These are phyloP conservation scores for Scenedesmus sp. DNA, from an alignment of 163 green algal genomes.

Conservation along the genomic window DNA sequence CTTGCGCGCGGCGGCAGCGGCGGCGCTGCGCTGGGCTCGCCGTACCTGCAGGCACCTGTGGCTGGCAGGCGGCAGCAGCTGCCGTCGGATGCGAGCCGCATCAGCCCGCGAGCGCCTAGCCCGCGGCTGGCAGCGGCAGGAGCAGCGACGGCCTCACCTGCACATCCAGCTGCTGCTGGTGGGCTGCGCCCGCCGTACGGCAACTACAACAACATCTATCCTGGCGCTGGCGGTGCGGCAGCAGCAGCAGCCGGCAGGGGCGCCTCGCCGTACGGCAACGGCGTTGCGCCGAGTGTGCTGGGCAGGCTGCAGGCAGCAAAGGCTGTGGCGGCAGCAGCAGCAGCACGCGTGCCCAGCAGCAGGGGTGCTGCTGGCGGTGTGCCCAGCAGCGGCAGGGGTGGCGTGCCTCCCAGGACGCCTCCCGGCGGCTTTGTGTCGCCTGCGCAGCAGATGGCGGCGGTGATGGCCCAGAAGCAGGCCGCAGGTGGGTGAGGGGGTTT, in stretches of 20 bases:
- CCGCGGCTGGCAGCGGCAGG: background rate
- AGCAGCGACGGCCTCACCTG: slow-evolving; percentile 1
- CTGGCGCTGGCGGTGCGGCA: background rate
- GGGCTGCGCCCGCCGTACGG: background rate
- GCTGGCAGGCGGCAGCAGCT: background rate
- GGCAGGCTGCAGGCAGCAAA: background rate
- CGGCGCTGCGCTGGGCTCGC: background rate
- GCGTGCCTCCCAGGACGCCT: background rate
- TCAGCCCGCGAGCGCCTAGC: background rate
- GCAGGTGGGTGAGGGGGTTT: background rate
- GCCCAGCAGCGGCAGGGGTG: background rate
- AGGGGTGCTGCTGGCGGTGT: background rate
- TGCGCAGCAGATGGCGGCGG: background rate
- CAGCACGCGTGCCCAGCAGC: slow-evolving; percentile 4
- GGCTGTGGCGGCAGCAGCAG: background rate
- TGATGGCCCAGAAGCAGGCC: background rate
- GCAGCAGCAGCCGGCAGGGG: background rate
- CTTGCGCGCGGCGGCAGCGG: background rate
- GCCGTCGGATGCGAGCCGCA: background rate
- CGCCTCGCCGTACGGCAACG: background rate
- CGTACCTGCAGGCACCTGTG: background rate
- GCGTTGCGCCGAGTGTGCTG: background rate
- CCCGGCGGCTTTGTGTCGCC: background rate
- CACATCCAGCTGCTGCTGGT: background rate
- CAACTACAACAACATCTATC: background rate